These are phyloP conservation scores for Xylariaceae sp. DNA, from an alignment of 2,329 filamentous ascomycete species.

Conservation along the genomic window DNA sequence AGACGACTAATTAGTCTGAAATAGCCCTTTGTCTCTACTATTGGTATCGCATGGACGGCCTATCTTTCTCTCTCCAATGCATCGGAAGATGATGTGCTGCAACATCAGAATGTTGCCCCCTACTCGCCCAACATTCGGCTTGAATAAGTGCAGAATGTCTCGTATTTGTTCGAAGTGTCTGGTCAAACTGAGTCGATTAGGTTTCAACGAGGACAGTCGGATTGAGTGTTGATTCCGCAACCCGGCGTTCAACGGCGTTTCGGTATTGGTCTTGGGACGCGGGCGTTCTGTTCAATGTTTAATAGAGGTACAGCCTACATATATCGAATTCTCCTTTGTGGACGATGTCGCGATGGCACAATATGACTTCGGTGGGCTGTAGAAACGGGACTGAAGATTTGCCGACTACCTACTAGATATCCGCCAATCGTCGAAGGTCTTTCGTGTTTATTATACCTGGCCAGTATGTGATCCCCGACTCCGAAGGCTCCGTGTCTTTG, in stretches of 20 bases:
- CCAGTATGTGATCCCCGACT: conserved; percentile 1
- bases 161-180: background rate
- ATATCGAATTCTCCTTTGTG: background rate
- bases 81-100: conserved; percentile 57
- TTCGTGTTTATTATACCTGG: background rate
- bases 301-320: conserved; percentile 5
- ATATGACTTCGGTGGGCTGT: background rate
- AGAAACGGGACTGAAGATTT: conserved; percentile 6
- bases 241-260: conserved; percentile 13
- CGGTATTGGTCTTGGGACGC: background rate
- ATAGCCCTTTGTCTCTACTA: conserved; percentile 89
- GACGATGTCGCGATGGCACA: background rate
- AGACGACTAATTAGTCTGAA: conserved; percentile 2
- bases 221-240: conserved; percentile 4
- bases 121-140: conserved; percentile 36
- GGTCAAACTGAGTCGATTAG: background rate
- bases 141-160: conserved; percentile 6
- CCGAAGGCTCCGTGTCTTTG: conserved; percentile 4
- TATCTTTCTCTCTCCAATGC: conserved; percentile 92
- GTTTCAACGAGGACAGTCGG: background rate
- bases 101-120: conserved; percentile 24
- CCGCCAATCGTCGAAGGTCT: background rate
- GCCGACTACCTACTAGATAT: background rate
- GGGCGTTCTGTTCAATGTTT: background rate
- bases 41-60: conserved; percentile 96